phyloP scores from a whole-genome alignment of 2,329 filamentous ascomycete genomes.

The Aspergillus melleus region DNA sequence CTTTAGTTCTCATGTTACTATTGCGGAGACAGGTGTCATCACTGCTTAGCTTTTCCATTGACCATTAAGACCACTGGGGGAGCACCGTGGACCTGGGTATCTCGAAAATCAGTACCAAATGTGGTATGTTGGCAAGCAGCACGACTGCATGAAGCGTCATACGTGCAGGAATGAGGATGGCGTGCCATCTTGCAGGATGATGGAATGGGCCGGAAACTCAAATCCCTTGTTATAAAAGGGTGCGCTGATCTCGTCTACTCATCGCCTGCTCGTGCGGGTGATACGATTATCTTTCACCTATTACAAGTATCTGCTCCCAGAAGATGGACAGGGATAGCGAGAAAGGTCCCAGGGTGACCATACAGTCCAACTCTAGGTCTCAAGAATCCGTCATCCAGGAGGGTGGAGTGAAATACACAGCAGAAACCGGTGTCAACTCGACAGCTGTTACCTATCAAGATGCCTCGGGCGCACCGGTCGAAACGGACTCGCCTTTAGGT shows the following conservation, averaged over 20 bases:
- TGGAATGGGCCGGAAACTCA: no score
- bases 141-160: no score
- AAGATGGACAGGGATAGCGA: neutral
- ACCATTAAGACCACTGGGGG: neutral
- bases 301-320: no score
- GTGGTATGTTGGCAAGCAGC: neutral
- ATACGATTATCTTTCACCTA: no score
- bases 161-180: no score
- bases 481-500: slow-evolving; percentile 58
- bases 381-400: slow-evolving; percentile 5
- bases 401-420: slow-evolving; percentile 15
- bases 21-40: neutral
- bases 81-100: neutral
- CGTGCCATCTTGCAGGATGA: no score
- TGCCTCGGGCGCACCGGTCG: slow-evolving; percentile 62
- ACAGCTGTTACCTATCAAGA: slow-evolving; percentile 58
- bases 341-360: neutral
- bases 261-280: no score
- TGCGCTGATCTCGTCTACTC: no score
- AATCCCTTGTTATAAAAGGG: no score
- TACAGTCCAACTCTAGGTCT: neutral
- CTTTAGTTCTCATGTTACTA: neutral
- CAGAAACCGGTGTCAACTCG: slow-evolving; percentile 41
- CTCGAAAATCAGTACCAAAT: neutral
- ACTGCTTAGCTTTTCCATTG: neutral